These are phyloP conservation scores for California macrophylla DNA, from an alignment of 441 rosid species.

Conservation along the genomic window DNA sequence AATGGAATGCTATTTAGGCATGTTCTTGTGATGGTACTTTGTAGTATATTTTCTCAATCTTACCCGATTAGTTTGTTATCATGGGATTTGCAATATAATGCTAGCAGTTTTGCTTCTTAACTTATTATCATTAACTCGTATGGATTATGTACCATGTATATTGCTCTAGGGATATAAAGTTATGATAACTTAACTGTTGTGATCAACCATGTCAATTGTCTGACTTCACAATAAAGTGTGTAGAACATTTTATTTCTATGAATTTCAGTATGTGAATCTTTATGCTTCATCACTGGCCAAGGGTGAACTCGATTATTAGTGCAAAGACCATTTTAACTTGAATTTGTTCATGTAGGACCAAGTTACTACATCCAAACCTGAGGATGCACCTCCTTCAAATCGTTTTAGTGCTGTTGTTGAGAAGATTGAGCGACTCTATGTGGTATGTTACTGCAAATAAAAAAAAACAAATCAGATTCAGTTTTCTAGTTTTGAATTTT, in stretches of 20 bases:
- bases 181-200: background rate
- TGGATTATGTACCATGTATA: background rate
- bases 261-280: background rate
- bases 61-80: background rate
- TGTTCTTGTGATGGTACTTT: background rate
- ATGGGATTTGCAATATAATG: background rate
- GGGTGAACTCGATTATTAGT: background rate
- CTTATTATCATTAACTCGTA: background rate
- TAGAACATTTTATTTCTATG: background rate
- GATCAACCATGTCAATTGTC: background rate
- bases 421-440: constrained; percentile 96
- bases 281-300: background rate
- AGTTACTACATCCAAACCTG: background rate
- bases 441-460: constrained; percentile 35
- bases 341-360: background rate
- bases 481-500: background rate
- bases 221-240: background rate
- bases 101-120: background rate
- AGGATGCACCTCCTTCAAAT: constrained; percentile 30
- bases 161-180: background rate
- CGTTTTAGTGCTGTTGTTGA: constrained; percentile 93
- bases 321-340: no score
- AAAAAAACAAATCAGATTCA: background rate
- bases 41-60: background rate
- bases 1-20: background rate